A percentile compares a stretch with the other conserved stretches of the same genome.
These are phyloP conservation scores for Suillus subluteus DNA, from an alignment of 768 basidiomycete species.

Conservation along the genomic window DNA sequence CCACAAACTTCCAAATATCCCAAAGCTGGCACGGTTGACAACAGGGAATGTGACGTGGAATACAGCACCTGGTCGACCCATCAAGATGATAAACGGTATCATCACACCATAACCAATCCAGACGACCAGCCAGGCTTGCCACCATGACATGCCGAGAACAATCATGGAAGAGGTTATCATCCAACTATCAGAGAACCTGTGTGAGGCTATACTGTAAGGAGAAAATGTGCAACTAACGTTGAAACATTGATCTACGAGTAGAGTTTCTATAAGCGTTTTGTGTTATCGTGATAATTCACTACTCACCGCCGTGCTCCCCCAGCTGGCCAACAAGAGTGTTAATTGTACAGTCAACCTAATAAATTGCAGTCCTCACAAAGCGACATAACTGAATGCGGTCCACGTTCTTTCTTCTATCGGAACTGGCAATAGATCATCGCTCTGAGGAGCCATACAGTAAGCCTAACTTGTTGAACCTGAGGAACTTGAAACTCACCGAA, in stretches of 20 bases:
- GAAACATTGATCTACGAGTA: constrained; percentile 5
- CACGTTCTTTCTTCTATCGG: constrained; percentile 59
- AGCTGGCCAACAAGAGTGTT: constrained; percentile 24
- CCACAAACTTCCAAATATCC: constrained; percentile 73
- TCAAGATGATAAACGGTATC: constrained; percentile 68
- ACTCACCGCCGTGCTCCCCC: constrained; percentile 67
- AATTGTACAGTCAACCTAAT: background rate
- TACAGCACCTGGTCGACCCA: constrained; percentile 71
- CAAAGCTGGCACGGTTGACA: constrained; percentile 69
- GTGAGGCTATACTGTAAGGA: background rate
- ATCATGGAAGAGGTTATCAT: constrained; percentile 73
- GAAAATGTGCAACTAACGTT: constrained; percentile 6
- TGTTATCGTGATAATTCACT: constrained; percentile 5
- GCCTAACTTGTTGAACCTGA: background rate
- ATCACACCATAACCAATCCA: constrained; percentile 61
- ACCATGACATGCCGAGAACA: constrained; percentile 68
- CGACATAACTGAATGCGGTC: constrained; percentile 60
- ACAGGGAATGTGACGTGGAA: constrained; percentile 73
- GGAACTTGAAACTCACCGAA: constrained; percentile 36
- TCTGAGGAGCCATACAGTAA: constrained; percentile 39
- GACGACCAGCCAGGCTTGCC: constrained; percentile 80
- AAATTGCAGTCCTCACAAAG: constrained; percentile 45
- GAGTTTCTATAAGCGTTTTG: background rate
- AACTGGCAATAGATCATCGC: constrained; percentile 67
- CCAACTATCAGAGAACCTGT: constrained; percentile 47